phyloP scores from a whole-genome alignment of 2,329 filamentous ascomycete species.

The Fusarium temperatum region DNA sequence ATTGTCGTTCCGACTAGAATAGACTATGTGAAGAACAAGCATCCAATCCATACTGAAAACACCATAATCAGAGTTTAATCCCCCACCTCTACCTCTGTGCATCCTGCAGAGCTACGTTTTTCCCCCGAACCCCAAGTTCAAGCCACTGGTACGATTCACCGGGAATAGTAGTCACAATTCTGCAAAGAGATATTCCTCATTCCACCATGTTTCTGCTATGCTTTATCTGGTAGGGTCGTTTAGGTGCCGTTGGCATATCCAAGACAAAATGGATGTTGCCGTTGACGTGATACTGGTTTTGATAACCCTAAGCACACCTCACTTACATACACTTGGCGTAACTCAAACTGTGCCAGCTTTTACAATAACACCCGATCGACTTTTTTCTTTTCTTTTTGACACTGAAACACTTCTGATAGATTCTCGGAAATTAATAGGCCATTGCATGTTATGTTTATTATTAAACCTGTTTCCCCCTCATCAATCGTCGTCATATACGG shows the following conservation, averaged over 20 bases:
- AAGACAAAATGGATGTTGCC: neutral
- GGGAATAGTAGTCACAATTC: constrained; percentile 5
- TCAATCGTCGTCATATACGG: constrained; percentile 24
- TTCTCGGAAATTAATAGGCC: neutral
- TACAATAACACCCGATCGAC: neutral
- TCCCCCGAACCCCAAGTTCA: constrained; percentile 10
- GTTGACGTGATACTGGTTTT: neutral
- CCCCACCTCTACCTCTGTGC: neutral
- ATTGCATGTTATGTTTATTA: neutral
- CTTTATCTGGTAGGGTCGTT: neutral
- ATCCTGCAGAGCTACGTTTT: constrained; percentile 24
- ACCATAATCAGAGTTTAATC: constrained; percentile 28
- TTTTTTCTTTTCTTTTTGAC: neutral
- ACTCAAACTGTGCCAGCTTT: constrained; percentile 2
- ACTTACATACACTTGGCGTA: neutral
- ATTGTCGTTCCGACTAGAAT: constrained; percentile 12
- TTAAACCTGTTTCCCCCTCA: neutral
- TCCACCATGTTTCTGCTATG: neutral
- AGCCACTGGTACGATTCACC: constrained; percentile 29
- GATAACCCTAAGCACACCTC: neutral
- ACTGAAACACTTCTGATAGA: neutral
- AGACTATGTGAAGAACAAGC: neutral
- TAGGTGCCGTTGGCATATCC: constrained; percentile 7
- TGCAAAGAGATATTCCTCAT: constrained; percentile 12
- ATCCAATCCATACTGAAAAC: neutral